Conservation (phyloP, 2,329 filamentous ascomycete species). For the Colletotrichum gigasporum region DNA sequence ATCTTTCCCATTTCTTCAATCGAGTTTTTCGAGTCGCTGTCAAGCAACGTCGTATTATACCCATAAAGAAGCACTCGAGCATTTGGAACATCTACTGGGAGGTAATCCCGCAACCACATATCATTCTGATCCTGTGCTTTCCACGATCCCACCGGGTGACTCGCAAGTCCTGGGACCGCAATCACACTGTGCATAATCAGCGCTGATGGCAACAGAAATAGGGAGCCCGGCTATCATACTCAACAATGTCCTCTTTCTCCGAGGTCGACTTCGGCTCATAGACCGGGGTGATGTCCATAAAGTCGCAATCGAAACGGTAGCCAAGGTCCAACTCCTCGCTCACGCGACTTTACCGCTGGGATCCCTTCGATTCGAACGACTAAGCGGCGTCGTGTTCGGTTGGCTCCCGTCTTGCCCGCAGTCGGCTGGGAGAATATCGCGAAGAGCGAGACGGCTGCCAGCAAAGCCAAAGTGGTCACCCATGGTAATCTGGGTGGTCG, state of each 20-base stretch:
- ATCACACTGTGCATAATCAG: slow-evolving; percentile 35
- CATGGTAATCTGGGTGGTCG: too few species aligned
- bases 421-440: too few species aligned
- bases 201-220: too few species aligned
- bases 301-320: slow-evolving; percentile 32
- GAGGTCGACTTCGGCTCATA: slow-evolving; percentile 31
- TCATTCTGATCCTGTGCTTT: slow-evolving; percentile 36
- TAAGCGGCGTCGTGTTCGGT: too few species aligned
- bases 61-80: slow-evolving; percentile 41
- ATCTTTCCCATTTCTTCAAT: slow-evolving; percentile 30
- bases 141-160: slow-evolving; percentile 41
- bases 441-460: too few species aligned
- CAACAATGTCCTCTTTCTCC: slow-evolving; percentile 32
- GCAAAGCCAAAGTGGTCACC: too few species aligned
- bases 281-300: slow-evolving; percentile 38
- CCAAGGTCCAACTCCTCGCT: neutral
- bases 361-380: too few species aligned
- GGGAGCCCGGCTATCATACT: slow-evolving; percentile 36
- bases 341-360: too few species aligned
- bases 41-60: slow-evolving; percentile 39
- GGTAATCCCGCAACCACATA: slow-evolving; percentile 42
- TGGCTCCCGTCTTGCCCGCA: too few species aligned
- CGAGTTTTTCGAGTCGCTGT: slow-evolving; percentile 33
- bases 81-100: slow-evolving; percentile 35
- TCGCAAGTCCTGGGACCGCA: slow-evolving; percentile 39